Base-by-base conservation (phyloP, 2,329 filamentous ascomycete species). In the Aspergillus fijiensis region DNA sequence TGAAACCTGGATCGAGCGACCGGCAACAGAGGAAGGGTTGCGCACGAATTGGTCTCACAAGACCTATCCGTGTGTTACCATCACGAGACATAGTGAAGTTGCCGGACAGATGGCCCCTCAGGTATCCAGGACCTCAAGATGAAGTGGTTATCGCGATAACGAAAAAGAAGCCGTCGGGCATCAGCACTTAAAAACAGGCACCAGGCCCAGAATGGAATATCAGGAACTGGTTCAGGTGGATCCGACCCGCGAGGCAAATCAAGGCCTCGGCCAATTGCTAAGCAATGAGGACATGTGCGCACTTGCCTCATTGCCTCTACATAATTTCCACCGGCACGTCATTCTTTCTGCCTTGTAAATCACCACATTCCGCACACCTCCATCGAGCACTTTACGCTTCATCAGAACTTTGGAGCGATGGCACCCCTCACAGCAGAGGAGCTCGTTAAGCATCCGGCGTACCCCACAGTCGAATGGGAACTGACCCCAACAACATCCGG, bases 401-500 rank as follows among this genome's bases (percentile, higher is more conserved):
- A 11, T 10, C 29, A 23, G 39, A 1, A 21, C 21, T 29, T 55
- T 31, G 27, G n/a, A 49, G 42, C 12, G 11, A 70, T 63, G 61
- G 66, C 69, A 21, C 68, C 67, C 9, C 65, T 77, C 35, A 72
- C 63, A 16, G 74, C 73, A 6, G 67, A 65, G 11, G 69, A 77
- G 53, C 60, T 77, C 12, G 42, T 69, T 12, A 60, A 66, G 23
- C 74, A 77, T 62, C 69, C 74, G 2, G 72, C 70, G 23, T 76
- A 67, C 62, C 55, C 69, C 7, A 65, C 65, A 19, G 57, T 73
- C 21, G 65, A 70, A 35, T 76, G 72, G 70, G 65, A 72, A 29
- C 84, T 96, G 23, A 82, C 87, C 67, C 88, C 91, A 5, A 82
- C 86, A 51, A 80, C 81, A 47, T 81, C 83, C 53, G 91, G 88